Evolutionary conservation across 495 filamentous ascomycete species (phyloP).

Genomic region (Penicillium pancosmium): DNA sequence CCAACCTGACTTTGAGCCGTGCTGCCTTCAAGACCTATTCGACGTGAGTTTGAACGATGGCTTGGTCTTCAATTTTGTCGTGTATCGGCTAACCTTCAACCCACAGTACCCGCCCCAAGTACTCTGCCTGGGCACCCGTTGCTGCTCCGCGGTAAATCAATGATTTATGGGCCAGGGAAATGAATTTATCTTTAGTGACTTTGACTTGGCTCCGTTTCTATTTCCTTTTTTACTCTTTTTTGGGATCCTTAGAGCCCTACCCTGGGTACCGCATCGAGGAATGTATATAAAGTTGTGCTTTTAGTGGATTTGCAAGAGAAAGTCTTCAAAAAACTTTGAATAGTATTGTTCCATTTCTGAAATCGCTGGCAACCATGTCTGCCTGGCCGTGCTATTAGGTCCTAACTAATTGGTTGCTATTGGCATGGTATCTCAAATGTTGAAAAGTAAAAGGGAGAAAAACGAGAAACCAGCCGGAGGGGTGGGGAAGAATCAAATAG

Average conservation of each 20-base stretch:
- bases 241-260: conserved; percentile 5
- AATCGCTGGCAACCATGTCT: conserved; percentile 19
- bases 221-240: conserved; percentile 15
- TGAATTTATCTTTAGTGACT: conserved; percentile 22
- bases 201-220: conserved; percentile 11
- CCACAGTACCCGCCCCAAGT: conserved; percentile 44
- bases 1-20: conserved; percentile 71
- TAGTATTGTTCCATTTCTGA: conserved; percentile 21
- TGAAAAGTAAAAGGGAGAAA: conserved; percentile 15
- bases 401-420: conserved; percentile 22
- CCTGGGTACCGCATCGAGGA: conserved; percentile 17
- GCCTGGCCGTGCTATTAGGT: conserved; percentile 15
- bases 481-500: conserved; percentile 25
- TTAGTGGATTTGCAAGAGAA: conserved; percentile 28
- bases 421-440: conserved; percentile 39
- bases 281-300: conserved; percentile 51
- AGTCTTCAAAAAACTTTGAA: conserved; percentile 18
- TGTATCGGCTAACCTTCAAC: conserved; percentile 6
- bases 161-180: conserved; percentile 17
- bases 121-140: conserved; percentile 47
- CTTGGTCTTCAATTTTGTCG: not conserved
- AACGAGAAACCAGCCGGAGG: conserved; percentile 17
- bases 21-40: conserved; percentile 90
- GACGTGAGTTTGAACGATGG: conserved; percentile 65
- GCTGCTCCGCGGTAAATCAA: conserved; percentile 47